Base-by-base conservation (phyloP, 345 rosid species). In the Sisymbrium irio region DNA sequence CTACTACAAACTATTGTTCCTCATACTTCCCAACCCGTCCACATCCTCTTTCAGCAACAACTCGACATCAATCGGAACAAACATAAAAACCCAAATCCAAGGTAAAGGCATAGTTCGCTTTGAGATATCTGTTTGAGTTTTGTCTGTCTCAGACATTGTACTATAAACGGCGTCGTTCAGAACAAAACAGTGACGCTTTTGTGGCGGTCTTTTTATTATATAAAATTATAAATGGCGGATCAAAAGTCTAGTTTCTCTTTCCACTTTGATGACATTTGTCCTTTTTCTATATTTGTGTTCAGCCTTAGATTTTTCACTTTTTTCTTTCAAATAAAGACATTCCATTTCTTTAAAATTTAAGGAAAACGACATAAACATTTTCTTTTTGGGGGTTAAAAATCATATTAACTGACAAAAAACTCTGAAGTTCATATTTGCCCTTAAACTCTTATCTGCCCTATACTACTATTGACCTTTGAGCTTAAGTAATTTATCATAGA, bases 401-500 rank as follows among this genome's bases (percentile, higher is more conserved):
- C 25, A 2, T 51, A 51, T 13, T 53, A 35, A 5, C 27, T 53
- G n/a, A 3, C 15, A 25, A 51, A 53, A 20, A 37, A 37, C n/a
- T 19, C 17, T 13, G 33, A 2, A 60, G 30, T 33, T 39, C 32
- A 13, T 60, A 60, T 30, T 41, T 60, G 18, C 65, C 65, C 65
- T 39, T 20, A 1, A 39, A 39, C 33, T 39, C 32, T 59, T 19
- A 2, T 36, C 28, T 59, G 37, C 7, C 42, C 62, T 58, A 57
- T 7, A 57, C 62, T 15, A 56, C n/a, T 37, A 36, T 41, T 62
- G 67, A 28, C 67, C 53, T 62, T 62, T 62, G 47, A 60, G 65
- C 30, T 62, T 27, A 8, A 42, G 5, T 42, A 0, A 15, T 62
- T 62, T n/a, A 44, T 9, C 28, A 25, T 28, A 5, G 39, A 62